These are phyloP conservation scores for Linum trigynum DNA, from an alignment of 345 rosid genomes.

Conservation along the genomic window DNA sequence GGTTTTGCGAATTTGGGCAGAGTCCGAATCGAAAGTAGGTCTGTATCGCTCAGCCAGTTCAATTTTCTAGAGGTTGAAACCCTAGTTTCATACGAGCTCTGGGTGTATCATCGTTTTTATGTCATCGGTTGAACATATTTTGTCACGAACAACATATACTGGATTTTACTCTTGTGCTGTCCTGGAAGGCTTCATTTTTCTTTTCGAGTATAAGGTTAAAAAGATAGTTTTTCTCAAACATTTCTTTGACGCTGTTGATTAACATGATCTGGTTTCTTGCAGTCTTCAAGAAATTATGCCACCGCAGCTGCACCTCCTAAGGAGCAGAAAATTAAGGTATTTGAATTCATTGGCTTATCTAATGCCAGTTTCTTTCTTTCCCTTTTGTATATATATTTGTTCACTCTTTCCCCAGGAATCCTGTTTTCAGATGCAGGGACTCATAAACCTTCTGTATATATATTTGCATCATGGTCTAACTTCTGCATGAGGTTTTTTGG, in stretches of 20 bases:
- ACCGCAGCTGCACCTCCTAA: constrained; percentile 33
- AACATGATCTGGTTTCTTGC: constrained; percentile 11
- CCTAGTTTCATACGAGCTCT: too few species aligned
- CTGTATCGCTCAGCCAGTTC: neutral
- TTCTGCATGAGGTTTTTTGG: neutral
- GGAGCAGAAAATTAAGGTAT: constrained; percentile 64
- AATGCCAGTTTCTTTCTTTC: neutral
- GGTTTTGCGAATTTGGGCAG: neutral
- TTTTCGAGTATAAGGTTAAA: too few species aligned
- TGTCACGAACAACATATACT: too few species aligned
- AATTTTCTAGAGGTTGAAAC: neutral
- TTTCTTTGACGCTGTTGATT: neutral
- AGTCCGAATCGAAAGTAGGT: neutral
- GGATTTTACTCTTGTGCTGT: too few species aligned
- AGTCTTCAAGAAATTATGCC: constrained; percentile 49
- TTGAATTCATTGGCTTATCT: neutral
- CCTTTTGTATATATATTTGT: neutral
- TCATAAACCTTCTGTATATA: neutral
- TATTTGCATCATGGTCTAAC: neutral
- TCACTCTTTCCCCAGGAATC: neutral
- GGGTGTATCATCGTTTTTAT: neutral
- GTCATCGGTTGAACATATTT: too few species aligned
- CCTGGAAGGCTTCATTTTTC: too few species aligned
- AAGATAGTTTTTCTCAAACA: too few species aligned
- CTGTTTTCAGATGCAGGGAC: neutral